phyloP scores from a whole-genome alignment of 2,329 filamentous ascomycete genomes.

The Coleophoma cylindrospora region DNA sequence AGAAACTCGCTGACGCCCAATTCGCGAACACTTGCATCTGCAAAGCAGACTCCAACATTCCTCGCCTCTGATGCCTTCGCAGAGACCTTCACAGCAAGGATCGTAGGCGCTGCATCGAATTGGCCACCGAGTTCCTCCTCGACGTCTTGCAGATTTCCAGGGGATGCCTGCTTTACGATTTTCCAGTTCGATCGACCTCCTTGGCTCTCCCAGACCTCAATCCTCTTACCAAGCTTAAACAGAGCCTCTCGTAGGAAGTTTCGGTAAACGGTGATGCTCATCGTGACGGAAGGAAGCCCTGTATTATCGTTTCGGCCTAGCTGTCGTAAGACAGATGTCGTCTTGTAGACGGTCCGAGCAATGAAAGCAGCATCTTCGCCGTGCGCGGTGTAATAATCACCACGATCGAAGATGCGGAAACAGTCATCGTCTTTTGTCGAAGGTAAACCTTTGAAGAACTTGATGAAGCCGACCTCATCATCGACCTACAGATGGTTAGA shows the following conservation, averaged over 20 bases:
- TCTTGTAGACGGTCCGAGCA: slow-evolving; percentile 88
- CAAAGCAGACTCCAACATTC: slow-evolving; percentile 92
- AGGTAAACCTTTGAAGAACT: slow-evolving; percentile 86
- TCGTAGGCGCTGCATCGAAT: slow-evolving; percentile 87
- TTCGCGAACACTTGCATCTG: slow-evolving; percentile 92
- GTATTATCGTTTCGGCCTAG: slow-evolving; percentile 79
- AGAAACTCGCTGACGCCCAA: slow-evolving; percentile 95
- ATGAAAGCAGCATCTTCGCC: slow-evolving; percentile 81
- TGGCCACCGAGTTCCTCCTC: slow-evolving; percentile 93
- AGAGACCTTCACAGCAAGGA: slow-evolving; percentile 88
- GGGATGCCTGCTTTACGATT: slow-evolving; percentile 84
- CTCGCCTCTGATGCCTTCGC: slow-evolving; percentile 82
- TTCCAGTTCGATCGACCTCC: slow-evolving; percentile 87
- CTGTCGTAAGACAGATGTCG: slow-evolving; percentile 88
- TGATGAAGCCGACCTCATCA: slow-evolving; percentile 95
- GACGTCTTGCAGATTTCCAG: slow-evolving; percentile 93
- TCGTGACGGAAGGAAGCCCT: slow-evolving; percentile 88
- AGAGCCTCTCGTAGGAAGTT: slow-evolving; percentile 94
- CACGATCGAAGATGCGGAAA: slow-evolving; percentile 86
- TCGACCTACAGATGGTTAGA: slow-evolving; percentile 60
- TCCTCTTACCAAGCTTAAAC: slow-evolving; percentile 81
- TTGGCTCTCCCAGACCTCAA: slow-evolving; percentile 82
- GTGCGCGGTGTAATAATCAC: slow-evolving; percentile 95
- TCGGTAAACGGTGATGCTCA: slow-evolving; percentile 91
- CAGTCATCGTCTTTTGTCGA: slow-evolving; percentile 61